Evolutionary conservation across 1,284 basidiomycete genomes (phyloP).

Genomic region (Sporisorium sorghi): DNA sequence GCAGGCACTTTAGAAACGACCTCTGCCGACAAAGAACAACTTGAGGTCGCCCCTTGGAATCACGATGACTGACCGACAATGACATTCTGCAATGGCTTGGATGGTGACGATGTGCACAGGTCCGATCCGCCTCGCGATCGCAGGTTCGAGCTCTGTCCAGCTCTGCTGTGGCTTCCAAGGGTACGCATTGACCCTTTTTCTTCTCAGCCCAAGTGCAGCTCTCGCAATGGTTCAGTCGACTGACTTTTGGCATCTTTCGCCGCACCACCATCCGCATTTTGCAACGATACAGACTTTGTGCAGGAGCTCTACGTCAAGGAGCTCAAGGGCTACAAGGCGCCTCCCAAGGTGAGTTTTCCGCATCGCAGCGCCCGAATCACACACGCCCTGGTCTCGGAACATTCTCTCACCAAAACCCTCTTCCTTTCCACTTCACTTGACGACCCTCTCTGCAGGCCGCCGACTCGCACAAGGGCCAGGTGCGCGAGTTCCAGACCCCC

Average conservation of each 20-base stretch:
- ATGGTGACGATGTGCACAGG: conserved; percentile 24
- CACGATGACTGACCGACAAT: conserved; percentile 24
- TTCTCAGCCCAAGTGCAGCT: not conserved
- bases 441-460: conserved; percentile 48
- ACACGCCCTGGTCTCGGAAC: too few species aligned
- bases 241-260: conserved; percentile 1
- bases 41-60: not conserved
- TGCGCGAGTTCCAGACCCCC: conserved; percentile 71
- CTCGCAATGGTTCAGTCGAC: not conserved
- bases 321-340: conserved; percentile 86
- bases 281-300: conserved; percentile 77
- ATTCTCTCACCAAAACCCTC: not conserved
- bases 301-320: conserved; percentile 92
- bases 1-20: not conserved
- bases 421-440: not conserved
- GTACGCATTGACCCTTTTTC: conserved; percentile 45
- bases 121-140: conserved; percentile 48
- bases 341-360: conserved; percentile 61
- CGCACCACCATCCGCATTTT: not conserved
- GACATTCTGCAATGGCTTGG: not conserved
- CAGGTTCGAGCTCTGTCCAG: conserved; percentile 63
- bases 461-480: conserved; percentile 68
- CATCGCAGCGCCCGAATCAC: conserved; percentile 17
- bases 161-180: conserved; percentile 64
- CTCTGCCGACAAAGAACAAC: conserved; percentile 1